Evolutionary conservation across 2,329 filamentous ascomycete species (phyloP).

Genomic region (Teratosphaeria viscida): DNA sequence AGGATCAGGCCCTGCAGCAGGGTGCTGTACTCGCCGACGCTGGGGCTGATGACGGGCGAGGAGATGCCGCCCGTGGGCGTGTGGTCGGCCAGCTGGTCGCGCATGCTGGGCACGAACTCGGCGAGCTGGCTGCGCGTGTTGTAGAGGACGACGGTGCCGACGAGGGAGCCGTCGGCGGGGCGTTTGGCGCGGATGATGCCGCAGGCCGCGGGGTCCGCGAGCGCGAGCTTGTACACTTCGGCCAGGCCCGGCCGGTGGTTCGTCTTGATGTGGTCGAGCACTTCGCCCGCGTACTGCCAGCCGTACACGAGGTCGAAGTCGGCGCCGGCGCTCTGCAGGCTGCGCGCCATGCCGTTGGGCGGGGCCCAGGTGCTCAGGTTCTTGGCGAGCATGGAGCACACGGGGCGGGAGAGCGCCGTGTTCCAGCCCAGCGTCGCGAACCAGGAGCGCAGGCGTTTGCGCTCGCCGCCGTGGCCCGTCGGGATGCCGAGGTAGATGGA

Average conservation of each 20-base stretch:
- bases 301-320: conserved; percentile 78
- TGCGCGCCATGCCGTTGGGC: conserved; percentile 66
- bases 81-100: conserved; percentile 40
- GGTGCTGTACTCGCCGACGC: conserved; percentile 56
- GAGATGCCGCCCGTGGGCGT: conserved; percentile 61
- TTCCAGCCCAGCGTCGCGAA: conserved; percentile 90
- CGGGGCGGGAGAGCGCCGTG: conserved; percentile 49
- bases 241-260: conserved; percentile 67
- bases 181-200: conserved; percentile 76
- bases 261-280: conserved; percentile 63
- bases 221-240: conserved; percentile 67
- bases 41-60: conserved; percentile 63
- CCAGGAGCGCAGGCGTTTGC: conserved; percentile 60
- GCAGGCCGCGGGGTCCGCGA: conserved; percentile 60
- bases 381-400: conserved; percentile 63
- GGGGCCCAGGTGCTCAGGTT: conserved; percentile 64
- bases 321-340: conserved; percentile 60
- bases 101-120: conserved; percentile 58
- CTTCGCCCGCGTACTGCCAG: conserved; percentile 61
- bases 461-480: conserved; percentile 49
- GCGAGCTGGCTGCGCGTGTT: conserved; percentile 58
- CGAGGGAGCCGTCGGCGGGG: conserved; percentile 52
- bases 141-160: conserved; percentile 74
- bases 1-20: conserved; percentile 70
- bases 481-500: conserved; percentile 83